Base-by-base conservation (phyloP, 805 yeast genomes). In the Wickerhamiella galacta region DNA sequence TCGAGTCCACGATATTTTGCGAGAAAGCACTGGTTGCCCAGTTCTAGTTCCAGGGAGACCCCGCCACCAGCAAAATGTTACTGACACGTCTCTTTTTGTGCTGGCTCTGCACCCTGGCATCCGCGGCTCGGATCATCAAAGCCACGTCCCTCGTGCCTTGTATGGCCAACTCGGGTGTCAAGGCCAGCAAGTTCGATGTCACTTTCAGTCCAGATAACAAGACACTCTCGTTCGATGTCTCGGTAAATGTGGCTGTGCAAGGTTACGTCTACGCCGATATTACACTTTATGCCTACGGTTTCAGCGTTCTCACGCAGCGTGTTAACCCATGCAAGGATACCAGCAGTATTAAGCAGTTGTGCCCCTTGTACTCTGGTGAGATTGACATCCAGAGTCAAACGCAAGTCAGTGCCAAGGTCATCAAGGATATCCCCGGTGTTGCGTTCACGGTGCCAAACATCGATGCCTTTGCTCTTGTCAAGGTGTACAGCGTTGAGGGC, bases 81-180 rank as follows among this genome's bases (percentile, higher is more conserved):
- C n/a, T n/a, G n/a, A n/a, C n/a, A n/a, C n/a, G n/a, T n/a, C n/a
- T n/a, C n/a, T n/a, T n/a, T n/a, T n/a, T n/a, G n/a, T n/a, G n/a
- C n/a, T n/a, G n/a, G n/a, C n/a, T n/a, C n/a, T n/a, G n/a, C n/a
- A n/a, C n/a, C n/a, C n/a, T 25, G 16, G 31, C 20, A 8, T 15
- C 10, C 18, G 42, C 44, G 14, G 41, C 50, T 35, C 60, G 68
- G 37, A 45, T 51, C 20, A 51, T 73, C 15, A 48, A 50, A 15
- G 93, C 93, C 6, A 60, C 76, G 11, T 79, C 95, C 3, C 63
- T 85, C 41, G 93, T 83, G 30, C 71, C 92, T 7, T 85, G 95
- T 58, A 75, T 75, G 79, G 78, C 72, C 38, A 60, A 69, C 49
- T 75, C 87, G 3, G 72, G 70, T 44, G 57, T 85, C 37, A 64